Percentiles rank a stretch among this genome's conserved stretches.
Evolutionary conservation across 176 grass and related monocot genomes (phyloP).

Genomic region (Lolium multiflorum): DNA sequence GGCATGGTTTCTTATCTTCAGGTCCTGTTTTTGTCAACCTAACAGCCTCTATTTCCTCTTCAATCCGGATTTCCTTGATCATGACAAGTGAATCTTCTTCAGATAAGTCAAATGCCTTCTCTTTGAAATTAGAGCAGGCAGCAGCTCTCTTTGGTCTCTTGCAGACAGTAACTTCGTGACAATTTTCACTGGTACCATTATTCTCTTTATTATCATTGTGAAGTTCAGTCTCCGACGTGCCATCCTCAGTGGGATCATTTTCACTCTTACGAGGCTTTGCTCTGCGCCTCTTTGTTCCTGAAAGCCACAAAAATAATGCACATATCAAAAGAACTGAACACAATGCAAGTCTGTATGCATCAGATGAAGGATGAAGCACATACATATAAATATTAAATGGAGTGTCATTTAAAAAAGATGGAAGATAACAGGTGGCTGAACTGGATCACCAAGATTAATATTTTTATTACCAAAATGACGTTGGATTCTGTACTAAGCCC

Average conservation of each 20-base stretch:
- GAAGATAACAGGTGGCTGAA: not conserved
- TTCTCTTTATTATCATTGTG: constrained; percentile 18
- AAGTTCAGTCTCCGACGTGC: constrained; percentile 34
- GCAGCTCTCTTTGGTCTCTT: constrained; percentile 78
- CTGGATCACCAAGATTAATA: not conserved
- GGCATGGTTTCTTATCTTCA: constrained; percentile 67
- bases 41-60: constrained; percentile 83
- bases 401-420: not conserved
- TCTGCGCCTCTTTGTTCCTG: constrained; percentile 68
- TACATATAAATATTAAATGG: not conserved
- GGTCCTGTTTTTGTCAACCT: constrained; percentile 77
- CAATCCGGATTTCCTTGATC: constrained; percentile 61
- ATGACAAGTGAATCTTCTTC: constrained; percentile 64
- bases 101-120: constrained; percentile 67
- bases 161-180: constrained; percentile 20
- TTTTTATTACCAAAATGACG: not conserved
- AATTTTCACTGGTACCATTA: constrained; percentile 34
- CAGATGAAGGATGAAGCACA: not conserved
- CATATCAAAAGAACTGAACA: constrained; percentile 6
- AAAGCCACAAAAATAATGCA: constrained; percentile 20
- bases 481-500: not conserved
- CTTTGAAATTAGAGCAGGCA: constrained; percentile 78
- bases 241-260: constrained; percentile 45
- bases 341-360: not conserved
- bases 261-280: constrained; percentile 60